Evolutionary conservation across 805 yeast genomes (phyloP), one percentile per base, ranked within the genome.

Genomic region (Nematodospora valgi): DNA sequence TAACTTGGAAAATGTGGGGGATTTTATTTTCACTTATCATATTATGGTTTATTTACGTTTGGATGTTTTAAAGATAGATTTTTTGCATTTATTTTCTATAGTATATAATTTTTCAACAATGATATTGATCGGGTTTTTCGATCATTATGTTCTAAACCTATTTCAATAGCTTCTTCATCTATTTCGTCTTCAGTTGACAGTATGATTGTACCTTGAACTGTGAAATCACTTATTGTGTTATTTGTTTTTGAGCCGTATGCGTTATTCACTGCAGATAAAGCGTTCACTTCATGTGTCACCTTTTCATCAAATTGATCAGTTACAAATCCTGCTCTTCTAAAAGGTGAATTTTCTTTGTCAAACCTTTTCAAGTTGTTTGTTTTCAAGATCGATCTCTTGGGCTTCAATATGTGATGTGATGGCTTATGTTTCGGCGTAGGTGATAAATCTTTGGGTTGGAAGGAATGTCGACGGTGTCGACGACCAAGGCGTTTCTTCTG

Each of bases 1-100:
- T 68, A 30, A 54, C 63, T 28, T 68, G 72, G 67, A 51, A 56
- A 34, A 62, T 64, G 69, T 68, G 74, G 74, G 48, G 65, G 27
- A 44, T 47, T 21, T 70, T 68, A 40, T 67, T 68, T 45, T 32
- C 44, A 23, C 27, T 62, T 14, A 67, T 67, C 18, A 49, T 57
- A 32, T 23, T 59, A 28, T 64, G 62, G 59, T 68, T 68, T 40
- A 58, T 63, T 47, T 67, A 62, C 54, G 62, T 67, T 17, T 68
- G 74, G 74, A 34, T 64, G 27, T 47, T 49, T 30, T 55, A 49
- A 38, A 15, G 7, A 18, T 9, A 16, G n/a, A n/a, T n/a, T n/a
- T n/a, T n/a, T n/a, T n/a, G n/a, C n/a, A n/a, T n/a, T n/a, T n/a
- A n/a, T n/a, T 16, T 8, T n/a, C 23, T 23, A 34, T 12, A 8